A percentile compares a stretch with the other conserved stretches of the same genome.
Conservation (phyloP, 768 basidiomycete species). For the Kwoniella pini region DNA sequence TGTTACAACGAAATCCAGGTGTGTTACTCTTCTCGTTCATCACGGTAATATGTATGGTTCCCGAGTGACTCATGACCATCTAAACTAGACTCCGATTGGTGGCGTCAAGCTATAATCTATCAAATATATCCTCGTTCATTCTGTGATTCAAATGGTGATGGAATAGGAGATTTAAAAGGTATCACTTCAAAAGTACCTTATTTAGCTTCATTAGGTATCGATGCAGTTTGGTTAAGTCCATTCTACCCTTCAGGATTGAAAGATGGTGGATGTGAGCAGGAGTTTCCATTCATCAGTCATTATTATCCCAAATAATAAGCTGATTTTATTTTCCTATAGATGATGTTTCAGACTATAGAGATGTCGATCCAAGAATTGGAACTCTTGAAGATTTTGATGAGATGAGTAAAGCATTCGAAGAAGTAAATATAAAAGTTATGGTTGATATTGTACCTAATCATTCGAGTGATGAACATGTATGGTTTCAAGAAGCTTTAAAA, state of each 20-base stretch:
- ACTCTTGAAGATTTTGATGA: constrained; percentile 45
- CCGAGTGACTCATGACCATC: neutral
- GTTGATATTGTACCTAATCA: constrained; percentile 51
- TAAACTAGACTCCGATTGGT: constrained; percentile 37
- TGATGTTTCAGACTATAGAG: constrained; percentile 46
- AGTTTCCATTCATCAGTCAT: no score
- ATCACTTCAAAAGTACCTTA: constrained; percentile 42
- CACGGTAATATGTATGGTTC: neutral
- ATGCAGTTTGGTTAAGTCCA: constrained; percentile 45
- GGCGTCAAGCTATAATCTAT: constrained; percentile 46
- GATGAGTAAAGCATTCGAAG: constrained; percentile 33
- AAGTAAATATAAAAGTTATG: constrained; percentile 37
- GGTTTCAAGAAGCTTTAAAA: constrained; percentile 47
- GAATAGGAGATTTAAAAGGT: constrained; percentile 45
- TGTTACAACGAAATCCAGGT: constrained; percentile 4
- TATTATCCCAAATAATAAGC: no score
- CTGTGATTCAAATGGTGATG: constrained; percentile 42
- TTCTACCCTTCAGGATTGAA: constrained; percentile 49
- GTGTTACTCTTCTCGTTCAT: neutral
- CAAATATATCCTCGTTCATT: constrained; percentile 51
- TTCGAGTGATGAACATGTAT: constrained; percentile 42
- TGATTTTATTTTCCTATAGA: constrained; percentile 27
- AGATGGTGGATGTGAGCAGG: constrained; percentile 50
- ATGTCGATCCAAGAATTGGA: constrained; percentile 46
- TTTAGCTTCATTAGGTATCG: constrained; percentile 33